phyloP scores from a whole-genome alignment of 352 stramenopile species.

The Plasmopara halstedii region DNA sequence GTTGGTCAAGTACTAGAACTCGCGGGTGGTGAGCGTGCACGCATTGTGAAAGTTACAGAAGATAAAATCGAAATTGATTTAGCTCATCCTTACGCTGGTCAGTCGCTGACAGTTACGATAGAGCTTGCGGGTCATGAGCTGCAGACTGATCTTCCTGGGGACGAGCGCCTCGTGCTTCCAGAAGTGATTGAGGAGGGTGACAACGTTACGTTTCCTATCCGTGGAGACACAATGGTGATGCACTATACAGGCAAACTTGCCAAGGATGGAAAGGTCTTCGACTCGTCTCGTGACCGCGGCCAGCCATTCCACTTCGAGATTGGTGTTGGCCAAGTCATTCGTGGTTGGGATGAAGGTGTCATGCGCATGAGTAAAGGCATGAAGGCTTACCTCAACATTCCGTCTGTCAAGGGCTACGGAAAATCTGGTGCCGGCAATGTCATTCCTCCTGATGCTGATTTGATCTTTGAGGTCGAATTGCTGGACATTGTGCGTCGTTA shows the following conservation, averaged over 20 bases:
- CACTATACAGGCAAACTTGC: slow-evolving; percentile 79
- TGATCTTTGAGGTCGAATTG: slow-evolving; percentile 93
- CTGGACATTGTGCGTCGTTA: slow-evolving; percentile 52
- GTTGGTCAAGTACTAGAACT: slow-evolving; percentile 58
- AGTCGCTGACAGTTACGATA: slow-evolving; percentile 70
- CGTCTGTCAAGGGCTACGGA: slow-evolving; percentile 91
- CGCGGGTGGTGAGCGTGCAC: slow-evolving; percentile 46
- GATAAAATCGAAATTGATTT: slow-evolving; percentile 72
- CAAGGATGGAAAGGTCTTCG: slow-evolving; percentile 55
- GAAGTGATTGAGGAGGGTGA: slow-evolving; percentile 60
- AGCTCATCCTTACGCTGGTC: slow-evolving; percentile 63
- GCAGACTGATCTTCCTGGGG: slow-evolving; percentile 29
- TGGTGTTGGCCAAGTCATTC: slow-evolving; percentile 86
- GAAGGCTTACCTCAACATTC: slow-evolving; percentile 88
- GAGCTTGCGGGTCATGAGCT: slow-evolving; percentile 57
- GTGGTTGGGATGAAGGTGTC: slow-evolving; percentile 93
- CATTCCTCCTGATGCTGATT: slow-evolving; percentile 89
- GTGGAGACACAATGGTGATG: slow-evolving; percentile 75
- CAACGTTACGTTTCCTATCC: slow-evolving; percentile 49
- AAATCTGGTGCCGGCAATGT: slow-evolving; percentile 63
- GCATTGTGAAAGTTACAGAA: slow-evolving; percentile 59
- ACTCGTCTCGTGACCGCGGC: slow-evolving; percentile 65
- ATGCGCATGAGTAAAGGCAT: slow-evolving; percentile 94
- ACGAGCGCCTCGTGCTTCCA: slow-evolving; percentile 64
- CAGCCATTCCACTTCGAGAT: slow-evolving; percentile 80